A percentile compares a stretch with the other conserved stretches of the same genome.
These are phyloP conservation scores for Globisporangium emineosum DNA, from an alignment of 352 stramenopile genomes.

Conservation along the genomic window DNA sequence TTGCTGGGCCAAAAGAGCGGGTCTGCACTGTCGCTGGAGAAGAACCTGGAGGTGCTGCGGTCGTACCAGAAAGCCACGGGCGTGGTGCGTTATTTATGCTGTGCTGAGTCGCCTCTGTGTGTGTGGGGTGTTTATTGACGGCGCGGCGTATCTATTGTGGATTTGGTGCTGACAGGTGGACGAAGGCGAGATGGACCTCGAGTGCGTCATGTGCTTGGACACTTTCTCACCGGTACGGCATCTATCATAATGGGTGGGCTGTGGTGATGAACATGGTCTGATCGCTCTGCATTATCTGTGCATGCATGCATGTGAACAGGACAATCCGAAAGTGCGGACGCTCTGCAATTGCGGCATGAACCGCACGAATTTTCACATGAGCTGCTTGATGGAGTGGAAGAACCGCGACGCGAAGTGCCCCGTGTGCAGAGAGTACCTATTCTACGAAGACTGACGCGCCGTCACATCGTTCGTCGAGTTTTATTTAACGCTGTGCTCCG, in stretches of 20 bases:
- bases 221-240: slow-evolving; percentile 47
- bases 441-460: slow-evolving; percentile 65
- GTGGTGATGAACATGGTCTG: background rate
- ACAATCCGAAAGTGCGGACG: slow-evolving; percentile 81
- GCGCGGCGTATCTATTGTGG: slow-evolving; percentile 9
- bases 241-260: background rate
- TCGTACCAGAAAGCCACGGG: slow-evolving; percentile 72
- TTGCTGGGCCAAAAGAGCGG: slow-evolving; percentile 14
- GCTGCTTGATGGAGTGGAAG: slow-evolving; percentile 85
- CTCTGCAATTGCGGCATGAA: slow-evolving; percentile 89
- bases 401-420: slow-evolving; percentile 83
- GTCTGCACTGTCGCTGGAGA: slow-evolving; percentile 15
- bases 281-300: background rate
- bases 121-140: slow-evolving; percentile 5
- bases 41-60: slow-evolving; percentile 44
- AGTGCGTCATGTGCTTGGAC: slow-evolving; percentile 88
- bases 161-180: slow-evolving; percentile 41
- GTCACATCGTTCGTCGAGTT: background rate
- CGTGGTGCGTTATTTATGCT: slow-evolving; percentile 28
- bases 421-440: slow-evolving; percentile 83
- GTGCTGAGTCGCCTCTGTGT: background rate
- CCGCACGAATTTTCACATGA: slow-evolving; percentile 88
- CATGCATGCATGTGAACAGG: slow-evolving; percentile 21
- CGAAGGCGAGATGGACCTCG: slow-evolving; percentile 60
- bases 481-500: background rate